These are phyloP conservation scores for Malbranchea zuffiana DNA, from an alignment of 2,329 filamentous ascomycete species.

Conservation along the genomic window DNA sequence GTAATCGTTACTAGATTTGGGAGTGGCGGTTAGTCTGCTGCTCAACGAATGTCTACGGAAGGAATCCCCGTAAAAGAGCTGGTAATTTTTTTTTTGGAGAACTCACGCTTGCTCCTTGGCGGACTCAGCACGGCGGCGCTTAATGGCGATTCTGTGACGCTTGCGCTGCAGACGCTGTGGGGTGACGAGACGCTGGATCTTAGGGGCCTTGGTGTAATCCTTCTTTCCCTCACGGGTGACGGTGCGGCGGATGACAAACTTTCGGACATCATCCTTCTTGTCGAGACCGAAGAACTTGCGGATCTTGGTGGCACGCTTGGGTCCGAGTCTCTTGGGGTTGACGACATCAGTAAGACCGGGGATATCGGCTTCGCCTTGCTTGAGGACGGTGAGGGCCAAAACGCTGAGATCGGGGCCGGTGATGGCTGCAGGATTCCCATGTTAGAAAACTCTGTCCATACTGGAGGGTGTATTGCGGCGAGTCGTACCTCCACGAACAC, in stretches of 20 bases:
- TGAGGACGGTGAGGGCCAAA: conserved; percentile 87
- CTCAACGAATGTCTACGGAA: conserved; percentile 1
- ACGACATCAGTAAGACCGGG: conserved; percentile 95
- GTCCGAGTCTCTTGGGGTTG: conserved; percentile 97
- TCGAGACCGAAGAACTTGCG: conserved; percentile 98
- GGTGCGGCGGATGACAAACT: conserved; percentile 99
- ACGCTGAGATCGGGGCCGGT: conserved; percentile 92
- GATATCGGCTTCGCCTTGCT: conserved; percentile 91
- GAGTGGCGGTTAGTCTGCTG: not conserved
- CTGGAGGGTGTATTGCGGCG: not conserved
- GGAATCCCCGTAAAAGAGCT: conserved; percentile 3
- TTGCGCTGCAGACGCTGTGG: conserved; percentile 99
- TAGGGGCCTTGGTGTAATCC: conserved; percentile 99
- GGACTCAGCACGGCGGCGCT: conserved; percentile 94
- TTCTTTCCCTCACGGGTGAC: conserved; percentile 97
- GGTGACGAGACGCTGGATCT: conserved; percentile 99
- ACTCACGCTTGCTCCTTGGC: conserved; percentile 98
- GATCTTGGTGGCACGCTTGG: conserved; percentile 99
- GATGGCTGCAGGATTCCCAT: conserved; percentile 54
- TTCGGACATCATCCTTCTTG: conserved; percentile 99
- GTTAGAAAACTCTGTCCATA: conserved; percentile 7
- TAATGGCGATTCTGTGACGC: conserved; percentile 94
- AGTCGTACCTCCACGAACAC: conserved; percentile 61
- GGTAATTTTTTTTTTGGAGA: too few species aligned
- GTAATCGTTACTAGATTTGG: conserved; percentile 70